Conservation (phyloP, 164 flowering plant genomes). For the Tetracentron sinense region DNA sequence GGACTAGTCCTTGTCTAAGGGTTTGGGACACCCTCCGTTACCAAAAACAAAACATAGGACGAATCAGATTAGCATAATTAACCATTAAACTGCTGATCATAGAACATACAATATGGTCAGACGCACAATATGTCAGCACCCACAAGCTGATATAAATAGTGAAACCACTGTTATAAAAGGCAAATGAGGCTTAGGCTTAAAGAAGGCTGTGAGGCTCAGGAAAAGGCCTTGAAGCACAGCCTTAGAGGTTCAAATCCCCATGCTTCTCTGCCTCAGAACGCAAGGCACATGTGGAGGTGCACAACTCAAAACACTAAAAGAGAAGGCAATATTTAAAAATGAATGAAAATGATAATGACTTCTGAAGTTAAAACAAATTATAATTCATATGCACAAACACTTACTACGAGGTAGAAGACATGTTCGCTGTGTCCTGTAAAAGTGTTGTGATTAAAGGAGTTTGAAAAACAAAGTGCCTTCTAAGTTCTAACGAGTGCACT, state of each 20-base stretch:
- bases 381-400: too few relatives aligned
- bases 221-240: background rate
- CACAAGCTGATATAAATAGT: background rate
- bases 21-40: too few relatives aligned
- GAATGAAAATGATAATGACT: too few relatives aligned
- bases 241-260: background rate
- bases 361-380: too few relatives aligned
- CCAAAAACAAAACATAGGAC: too few relatives aligned
- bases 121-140: background rate
- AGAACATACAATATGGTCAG: background rate
- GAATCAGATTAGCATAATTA: background rate
- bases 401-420: too few relatives aligned
- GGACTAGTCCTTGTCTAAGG: too few relatives aligned
- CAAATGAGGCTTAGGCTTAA: background rate
- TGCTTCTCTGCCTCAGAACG: background rate
- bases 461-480: background rate
- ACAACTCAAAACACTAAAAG: too few relatives aligned
- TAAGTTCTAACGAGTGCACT: background rate
- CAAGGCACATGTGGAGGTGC: background rate
- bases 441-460: background rate
- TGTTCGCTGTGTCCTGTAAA: too few relatives aligned
- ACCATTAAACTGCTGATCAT: background rate
- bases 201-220: background rate
- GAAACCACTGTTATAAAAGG: background rate
- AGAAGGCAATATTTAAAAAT: too few relatives aligned